Base-by-base conservation (phyloP, 2,329 filamentous ascomycete species). In the Apiospora rasikravindrae region DNA sequence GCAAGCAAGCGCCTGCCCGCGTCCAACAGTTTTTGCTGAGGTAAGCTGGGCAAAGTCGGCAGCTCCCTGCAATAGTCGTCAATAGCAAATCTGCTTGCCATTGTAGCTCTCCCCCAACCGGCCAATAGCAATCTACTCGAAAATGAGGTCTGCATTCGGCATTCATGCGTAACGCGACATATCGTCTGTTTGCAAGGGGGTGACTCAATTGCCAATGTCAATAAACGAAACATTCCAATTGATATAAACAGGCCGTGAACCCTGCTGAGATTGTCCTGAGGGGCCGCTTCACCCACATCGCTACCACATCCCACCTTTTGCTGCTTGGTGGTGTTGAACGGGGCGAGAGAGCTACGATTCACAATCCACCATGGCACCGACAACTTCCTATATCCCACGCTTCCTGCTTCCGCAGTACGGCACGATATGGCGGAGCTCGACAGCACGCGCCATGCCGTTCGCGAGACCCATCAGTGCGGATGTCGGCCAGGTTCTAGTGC, bases 361-460 rank as follows among this genome's bases (percentile, higher is more conserved):
- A 64, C 33, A 44, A 44, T 14, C 72, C 72, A 74, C 72, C 74
- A 84, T 89, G 85, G 80, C 86, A 69, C 77, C 81, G 64, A 85
- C 85, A 49, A 82, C 85, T n/a, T 82, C 85, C 33, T 80, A 86
- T 74, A 92, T 93, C 74, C 91, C 91, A 42, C 87, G 88, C 67
- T 93, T 93, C 79, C 87, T 93, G n/a, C 87, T 93, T 53, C 91
- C 91, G 4, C 87, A 90, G 73, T 86, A 88, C 76, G 84, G 88
- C 71, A 83, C 85, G 42, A 83, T 90, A 77, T 91, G 89, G 89
- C 86, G 85, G 24, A 75, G 68, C 68, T 49, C 75, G 61, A 77
- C 83, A 33, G 78, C 81, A 71, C 77, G 83, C 69, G 71, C 77
- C 71, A 73, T 74, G 53, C 77, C 79, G 69, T 74, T 80, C 37